Conservation (phyloP, 2,329 filamentous ascomycete species). For the Cadophora gregata region DNA sequence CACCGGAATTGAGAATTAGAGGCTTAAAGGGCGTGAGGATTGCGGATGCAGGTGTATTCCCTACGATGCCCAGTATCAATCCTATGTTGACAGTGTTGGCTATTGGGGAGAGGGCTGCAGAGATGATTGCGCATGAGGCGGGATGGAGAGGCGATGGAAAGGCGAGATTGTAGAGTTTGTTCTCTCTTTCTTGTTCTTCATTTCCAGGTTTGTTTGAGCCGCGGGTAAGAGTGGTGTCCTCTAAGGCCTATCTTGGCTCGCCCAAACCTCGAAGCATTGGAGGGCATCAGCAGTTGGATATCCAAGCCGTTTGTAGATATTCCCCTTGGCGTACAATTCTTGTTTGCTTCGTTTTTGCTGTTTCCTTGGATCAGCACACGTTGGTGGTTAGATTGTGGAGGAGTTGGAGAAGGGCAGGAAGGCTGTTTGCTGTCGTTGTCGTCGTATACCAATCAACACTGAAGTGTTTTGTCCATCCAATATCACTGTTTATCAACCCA, state of each 20-base stretch:
- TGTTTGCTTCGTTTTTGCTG: neutral
- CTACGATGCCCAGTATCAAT: conserved; percentile 85
- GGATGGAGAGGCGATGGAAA: conserved; percentile 57
- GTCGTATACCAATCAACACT: neutral
- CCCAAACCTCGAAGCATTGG: neutral
- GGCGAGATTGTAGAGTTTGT: conserved; percentile 37
- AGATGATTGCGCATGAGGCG: conserved; percentile 79
- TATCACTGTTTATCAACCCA: conserved; percentile 1
- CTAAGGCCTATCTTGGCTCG: neutral
- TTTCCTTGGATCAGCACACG: neutral
- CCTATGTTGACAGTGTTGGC: conserved; percentile 89
- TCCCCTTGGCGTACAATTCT: neutral
- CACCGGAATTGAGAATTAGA: conserved; percentile 72
- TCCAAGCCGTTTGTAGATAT: neutral
- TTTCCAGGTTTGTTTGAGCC: neutral
- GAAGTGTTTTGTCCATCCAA: neutral
- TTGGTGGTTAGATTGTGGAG: conserved; percentile 2
- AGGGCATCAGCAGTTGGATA: neutral
- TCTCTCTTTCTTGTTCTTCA: neutral
- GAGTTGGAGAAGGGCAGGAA: neutral
- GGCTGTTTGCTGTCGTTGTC: neutral
- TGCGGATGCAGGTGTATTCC: conserved; percentile 87
- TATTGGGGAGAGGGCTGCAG: conserved; percentile 82
- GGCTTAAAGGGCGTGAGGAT: conserved; percentile 78
- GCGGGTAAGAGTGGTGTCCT: neutral